phyloP scores from a whole-genome alignment of 495 filamentous ascomycete species.

The Podospora pseudopauciseta region DNA sequence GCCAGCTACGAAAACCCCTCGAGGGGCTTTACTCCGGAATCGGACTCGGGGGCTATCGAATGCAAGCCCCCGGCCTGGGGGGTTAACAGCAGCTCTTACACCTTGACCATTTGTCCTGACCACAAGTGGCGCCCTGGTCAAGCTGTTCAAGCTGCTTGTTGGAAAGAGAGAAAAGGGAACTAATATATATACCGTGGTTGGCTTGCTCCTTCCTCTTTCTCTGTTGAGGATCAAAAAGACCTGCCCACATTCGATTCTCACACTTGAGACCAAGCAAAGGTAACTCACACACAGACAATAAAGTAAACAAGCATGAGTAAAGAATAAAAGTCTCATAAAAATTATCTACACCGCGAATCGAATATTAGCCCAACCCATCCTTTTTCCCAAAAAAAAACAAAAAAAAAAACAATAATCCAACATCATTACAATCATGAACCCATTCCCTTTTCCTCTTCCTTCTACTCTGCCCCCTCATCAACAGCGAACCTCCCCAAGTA shows the following conservation, averaged over 20 bases:
- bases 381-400: not conserved
- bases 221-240: too few species aligned
- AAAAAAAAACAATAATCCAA: not conserved
- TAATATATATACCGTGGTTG: not conserved
- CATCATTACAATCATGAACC: not conserved
- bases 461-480: slow-evolving; percentile 31
- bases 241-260: not conserved
- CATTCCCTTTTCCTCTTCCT: not conserved
- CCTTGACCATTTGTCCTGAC: not conserved
- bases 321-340: not conserved
- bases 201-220: not conserved
- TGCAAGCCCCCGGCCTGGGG: not conserved
- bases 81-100: not conserved
- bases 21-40: not conserved
- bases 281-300: not conserved
- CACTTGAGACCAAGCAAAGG: too few species aligned
- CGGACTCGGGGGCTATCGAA: not conserved
- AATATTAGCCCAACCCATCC: not conserved
- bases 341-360: not conserved
- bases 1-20: not conserved
- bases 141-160: not conserved
- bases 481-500: slow-evolving; percentile 54
- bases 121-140: not conserved
- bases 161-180: not conserved
- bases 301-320: not conserved